Conservation (phyloP, 768 basidiomycete species). For the Daedaleopsis nitida region DNA sequence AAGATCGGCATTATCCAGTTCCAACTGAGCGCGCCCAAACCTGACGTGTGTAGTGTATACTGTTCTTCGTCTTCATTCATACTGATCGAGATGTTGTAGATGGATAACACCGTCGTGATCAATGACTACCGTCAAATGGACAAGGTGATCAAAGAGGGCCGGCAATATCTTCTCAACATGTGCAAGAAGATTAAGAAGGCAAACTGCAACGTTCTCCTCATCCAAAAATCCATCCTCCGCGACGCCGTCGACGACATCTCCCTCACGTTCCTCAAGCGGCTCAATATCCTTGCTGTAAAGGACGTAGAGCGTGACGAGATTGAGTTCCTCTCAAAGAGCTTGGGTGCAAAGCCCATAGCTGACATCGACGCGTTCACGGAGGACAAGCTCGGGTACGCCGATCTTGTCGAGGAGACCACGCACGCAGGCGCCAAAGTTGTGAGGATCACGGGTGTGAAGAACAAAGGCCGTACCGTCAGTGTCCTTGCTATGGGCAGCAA, state of each 20-base stretch:
- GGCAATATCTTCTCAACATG: constrained; percentile 95
- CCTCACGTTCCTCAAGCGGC: constrained; percentile 94
- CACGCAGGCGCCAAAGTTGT: constrained; percentile 88
- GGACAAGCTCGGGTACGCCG: constrained; percentile 96
- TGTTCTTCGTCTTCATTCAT: neutral
- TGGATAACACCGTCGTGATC: constrained; percentile 99
- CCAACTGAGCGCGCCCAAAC: constrained; percentile 96
- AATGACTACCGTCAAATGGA: constrained; percentile 99
- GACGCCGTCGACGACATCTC: constrained; percentile 99
- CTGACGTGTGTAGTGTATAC: constrained; percentile 68
- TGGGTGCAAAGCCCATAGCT: constrained; percentile 94
- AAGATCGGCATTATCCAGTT: constrained; percentile 99
- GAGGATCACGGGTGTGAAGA: constrained; percentile 92
- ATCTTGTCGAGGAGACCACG: constrained; percentile 88
- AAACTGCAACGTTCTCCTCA: constrained; percentile 98
- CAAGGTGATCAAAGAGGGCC: constrained; percentile 98
- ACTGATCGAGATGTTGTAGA: constrained; percentile 49
- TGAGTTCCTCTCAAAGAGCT: constrained; percentile 91
- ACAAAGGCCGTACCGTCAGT: constrained; percentile 91
- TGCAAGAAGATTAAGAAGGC: constrained; percentile 99
- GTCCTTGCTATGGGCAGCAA: constrained; percentile 95
- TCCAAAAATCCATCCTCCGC: constrained; percentile 98
- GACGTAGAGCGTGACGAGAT: constrained; percentile 99
- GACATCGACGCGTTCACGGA: constrained; percentile 98
- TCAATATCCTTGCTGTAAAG: constrained; percentile 95